These are phyloP conservation scores for Rhododendron simsii DNA, from an alignment of 148 eudicot genomes.

Conservation along the genomic window DNA sequence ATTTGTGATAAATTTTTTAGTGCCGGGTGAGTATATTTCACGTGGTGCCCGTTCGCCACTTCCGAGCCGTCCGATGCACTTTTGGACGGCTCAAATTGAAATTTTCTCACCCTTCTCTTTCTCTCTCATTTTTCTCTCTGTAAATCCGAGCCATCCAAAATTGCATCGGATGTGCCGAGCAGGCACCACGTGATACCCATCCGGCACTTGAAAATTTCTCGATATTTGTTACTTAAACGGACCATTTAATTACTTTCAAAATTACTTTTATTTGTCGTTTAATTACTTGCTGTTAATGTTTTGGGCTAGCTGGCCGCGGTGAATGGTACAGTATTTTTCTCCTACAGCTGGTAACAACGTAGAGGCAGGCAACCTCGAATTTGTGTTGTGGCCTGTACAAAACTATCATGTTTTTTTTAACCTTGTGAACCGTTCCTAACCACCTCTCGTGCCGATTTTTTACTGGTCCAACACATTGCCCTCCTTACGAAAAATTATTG, in stretches of 20 bases:
- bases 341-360: neutral
- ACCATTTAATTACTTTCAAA: neutral
- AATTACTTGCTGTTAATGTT: neutral
- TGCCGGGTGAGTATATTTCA: too few relatives aligned
- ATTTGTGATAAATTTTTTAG: too few relatives aligned
- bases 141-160: too few relatives aligned
- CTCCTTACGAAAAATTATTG: neutral
- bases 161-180: rapidly evolving
- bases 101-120: too few relatives aligned
- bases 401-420: neutral
- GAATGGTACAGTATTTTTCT: neutral
- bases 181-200: too few relatives aligned
- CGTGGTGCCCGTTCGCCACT: rapidly evolving
- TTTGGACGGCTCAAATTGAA: rapidly evolving
- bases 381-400: neutral
- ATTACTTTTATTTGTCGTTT: neutral
- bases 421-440: neutral
- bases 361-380: neutral
- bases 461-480: neutral
- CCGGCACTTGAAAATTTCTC: too few relatives aligned
- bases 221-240: neutral
- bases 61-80: rapidly evolving
- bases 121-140: too few relatives aligned
- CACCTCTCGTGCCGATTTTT: neutral
- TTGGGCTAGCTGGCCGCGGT: neutral